Conservation (phyloP, 2,329 filamentous ascomycete species). For the Aspergillus pseudotamarii region DNA sequence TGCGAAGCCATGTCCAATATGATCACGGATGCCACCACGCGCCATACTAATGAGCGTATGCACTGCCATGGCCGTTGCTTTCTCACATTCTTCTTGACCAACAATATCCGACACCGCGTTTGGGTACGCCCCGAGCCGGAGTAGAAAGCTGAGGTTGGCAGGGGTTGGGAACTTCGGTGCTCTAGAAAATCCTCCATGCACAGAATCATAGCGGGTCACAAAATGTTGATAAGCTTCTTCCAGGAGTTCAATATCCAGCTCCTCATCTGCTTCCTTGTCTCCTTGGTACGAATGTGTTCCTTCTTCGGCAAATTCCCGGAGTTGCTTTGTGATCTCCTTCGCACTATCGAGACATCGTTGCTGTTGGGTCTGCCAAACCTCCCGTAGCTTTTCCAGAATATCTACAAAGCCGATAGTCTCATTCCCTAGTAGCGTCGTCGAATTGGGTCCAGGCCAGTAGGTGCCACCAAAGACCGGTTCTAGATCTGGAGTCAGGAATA, state of each 20-base stretch:
- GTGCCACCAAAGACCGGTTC: slow-evolving; percentile 95
- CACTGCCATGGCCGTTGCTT: slow-evolving; percentile 76
- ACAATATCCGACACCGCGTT: slow-evolving; percentile 79
- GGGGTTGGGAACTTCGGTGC: slow-evolving; percentile 91
- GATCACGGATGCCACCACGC: slow-evolving; percentile 71
- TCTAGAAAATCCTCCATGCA: slow-evolving; percentile 76
- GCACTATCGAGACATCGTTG: slow-evolving; percentile 81
- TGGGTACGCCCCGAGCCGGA: slow-evolving; percentile 73
- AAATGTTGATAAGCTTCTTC: slow-evolving; percentile 89
- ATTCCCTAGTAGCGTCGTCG: slow-evolving; percentile 49
- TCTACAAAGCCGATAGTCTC: slow-evolving; percentile 78
- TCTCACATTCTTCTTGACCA: slow-evolving; percentile 74
- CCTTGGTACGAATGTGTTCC: slow-evolving; percentile 61
- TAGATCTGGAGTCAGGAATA: slow-evolving; percentile 92
- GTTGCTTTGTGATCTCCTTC: slow-evolving; percentile 75
- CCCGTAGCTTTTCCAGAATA: slow-evolving; percentile 75
- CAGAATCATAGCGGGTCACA: slow-evolving; percentile 74
- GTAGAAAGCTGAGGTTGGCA: slow-evolving; percentile 78
- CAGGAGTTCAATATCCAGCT: slow-evolving; percentile 83
- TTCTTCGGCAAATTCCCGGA: slow-evolving; percentile 86
- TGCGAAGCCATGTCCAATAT: slow-evolving; percentile 76
- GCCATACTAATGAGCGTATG: slow-evolving; percentile 79
- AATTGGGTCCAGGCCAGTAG: slow-evolving; percentile 85
- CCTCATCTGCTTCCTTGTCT: slow-evolving; percentile 60
- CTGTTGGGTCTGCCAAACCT: slow-evolving; percentile 81